Evolutionary conservation across 2,329 filamentous ascomycete species (phyloP).

Genomic region (Ophiostoma ulmi): DNA sequence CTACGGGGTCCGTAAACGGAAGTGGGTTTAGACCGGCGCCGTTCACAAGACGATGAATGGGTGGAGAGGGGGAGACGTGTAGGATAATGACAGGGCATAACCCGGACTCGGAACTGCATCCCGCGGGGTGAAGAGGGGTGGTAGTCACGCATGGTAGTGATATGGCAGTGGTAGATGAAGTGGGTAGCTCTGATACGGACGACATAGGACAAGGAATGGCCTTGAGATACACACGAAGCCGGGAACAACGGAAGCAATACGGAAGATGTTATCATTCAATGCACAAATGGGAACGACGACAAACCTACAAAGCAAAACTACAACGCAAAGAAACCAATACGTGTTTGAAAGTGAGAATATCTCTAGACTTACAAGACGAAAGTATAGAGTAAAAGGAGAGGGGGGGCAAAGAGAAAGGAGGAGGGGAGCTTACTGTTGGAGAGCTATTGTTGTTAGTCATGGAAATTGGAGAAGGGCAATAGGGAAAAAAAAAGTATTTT

Average conservation of each 20-base stretch:
- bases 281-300: neutral
- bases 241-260: neutral
- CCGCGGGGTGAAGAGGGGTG: constrained; percentile 10
- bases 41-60: constrained; percentile 2
- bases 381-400: neutral
- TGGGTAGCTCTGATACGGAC: neutral
- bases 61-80: neutral
- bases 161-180: neutral
- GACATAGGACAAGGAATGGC: neutral
- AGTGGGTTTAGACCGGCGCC: neutral
- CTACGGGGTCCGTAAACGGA: constrained; percentile 8
- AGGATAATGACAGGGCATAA: neutral
- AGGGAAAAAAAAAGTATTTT: neutral
- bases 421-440: neutral
- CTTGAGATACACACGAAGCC: neutral
- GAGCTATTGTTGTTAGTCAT: constrained; percentile 3
- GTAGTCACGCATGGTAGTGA: neutral
- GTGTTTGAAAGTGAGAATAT: neutral
- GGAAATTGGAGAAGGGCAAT: neutral
- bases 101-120: constrained; percentile 1
- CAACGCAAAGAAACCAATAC: neutral
- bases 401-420: neutral
- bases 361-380: neutral
- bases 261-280: neutral
- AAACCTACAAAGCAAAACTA: neutral